phyloP scores from a whole-genome alignment of 2,329 filamentous ascomycete genomes.

The Cercospora sesami region DNA sequence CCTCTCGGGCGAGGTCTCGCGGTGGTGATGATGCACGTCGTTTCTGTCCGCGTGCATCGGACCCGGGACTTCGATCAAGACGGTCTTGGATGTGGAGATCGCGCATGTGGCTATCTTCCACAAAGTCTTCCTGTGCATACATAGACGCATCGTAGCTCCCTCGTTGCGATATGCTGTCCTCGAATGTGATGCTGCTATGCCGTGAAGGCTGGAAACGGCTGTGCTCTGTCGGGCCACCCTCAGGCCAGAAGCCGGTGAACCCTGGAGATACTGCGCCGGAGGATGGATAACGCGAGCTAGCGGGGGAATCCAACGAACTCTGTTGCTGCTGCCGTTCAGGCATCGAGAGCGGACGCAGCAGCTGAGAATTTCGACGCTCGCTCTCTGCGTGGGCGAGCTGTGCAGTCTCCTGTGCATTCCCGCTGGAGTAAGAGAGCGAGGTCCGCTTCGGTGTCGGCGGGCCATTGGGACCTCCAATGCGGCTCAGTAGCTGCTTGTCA shows the following conservation, averaged over 20 bases:
- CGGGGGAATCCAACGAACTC: slow-evolving; percentile 43
- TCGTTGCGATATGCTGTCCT: slow-evolving; percentile 55
- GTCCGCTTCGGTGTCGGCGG: slow-evolving; percentile 56
- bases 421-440: slow-evolving; percentile 34
- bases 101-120: slow-evolving; percentile 56
- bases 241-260: slow-evolving; percentile 48
- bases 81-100: slow-evolving; percentile 57
- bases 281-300: slow-evolving; percentile 42
- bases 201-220: slow-evolving; percentile 37
- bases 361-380: slow-evolving; percentile 45
- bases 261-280: slow-evolving; percentile 48
- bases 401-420: slow-evolving; percentile 34
- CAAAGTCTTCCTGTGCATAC: slow-evolving; percentile 53
- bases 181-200: slow-evolving; percentile 42
- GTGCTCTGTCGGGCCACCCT: slow-evolving; percentile 30
- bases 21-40: slow-evolving; percentile 65
- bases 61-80: slow-evolving; percentile 43
- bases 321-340: slow-evolving; percentile 44
- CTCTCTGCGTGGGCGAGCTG: slow-evolving; percentile 41
- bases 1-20: slow-evolving; percentile 53
- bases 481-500: slow-evolving; percentile 62
- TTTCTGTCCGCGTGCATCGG: slow-evolving; percentile 59
- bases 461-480: slow-evolving; percentile 56
- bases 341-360: slow-evolving; percentile 47
- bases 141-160: slow-evolving; percentile 64